Conservation (phyloP, 1,284 basidiomycete species). For the Moesziomyces globuligerus region DNA sequence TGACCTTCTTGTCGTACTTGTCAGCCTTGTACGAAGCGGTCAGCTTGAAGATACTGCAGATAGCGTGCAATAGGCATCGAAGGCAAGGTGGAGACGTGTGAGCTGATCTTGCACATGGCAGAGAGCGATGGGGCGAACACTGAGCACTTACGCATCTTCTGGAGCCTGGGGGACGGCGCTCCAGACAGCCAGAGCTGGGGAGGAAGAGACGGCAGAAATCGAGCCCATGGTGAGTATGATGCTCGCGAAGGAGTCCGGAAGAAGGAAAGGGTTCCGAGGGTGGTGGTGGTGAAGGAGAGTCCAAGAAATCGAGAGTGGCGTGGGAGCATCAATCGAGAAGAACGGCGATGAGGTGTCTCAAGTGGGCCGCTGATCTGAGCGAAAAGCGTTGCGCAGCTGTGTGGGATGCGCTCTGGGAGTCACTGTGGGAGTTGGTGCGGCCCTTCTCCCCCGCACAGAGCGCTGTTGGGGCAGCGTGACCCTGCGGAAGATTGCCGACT, state of each 20-base stretch:
- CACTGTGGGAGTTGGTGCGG: background rate
- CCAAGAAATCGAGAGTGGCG: background rate
- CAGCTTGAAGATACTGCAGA: slow-evolving; percentile 81
- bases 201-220: slow-evolving; percentile 20
- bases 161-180: slow-evolving; percentile 54
- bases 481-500: slow-evolving; percentile 41
- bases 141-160: slow-evolving; percentile 54
- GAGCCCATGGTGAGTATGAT: slow-evolving; percentile 34
- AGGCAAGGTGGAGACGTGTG: background rate
- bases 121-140: background rate
- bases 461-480: slow-evolving; percentile 23
- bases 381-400: background rate
- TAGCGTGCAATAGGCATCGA: too few species aligned
- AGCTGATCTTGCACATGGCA: too few species aligned
- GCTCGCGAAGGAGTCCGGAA: slow-evolving; percentile 1
- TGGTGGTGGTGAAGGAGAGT: background rate
- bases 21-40: slow-evolving; percentile 89
- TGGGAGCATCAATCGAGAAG: slow-evolving; percentile 1
- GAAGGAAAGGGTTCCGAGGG: background rate
- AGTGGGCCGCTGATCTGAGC: background rate
- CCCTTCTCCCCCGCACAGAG: background rate
- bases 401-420: slow-evolving; percentile 2
- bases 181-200: slow-evolving; percentile 48
- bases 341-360: background rate
- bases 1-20: slow-evolving; percentile 81